phyloP scores from a whole-genome alignment of 345 rosid species.

The Rhizophora mangle region DNA sequence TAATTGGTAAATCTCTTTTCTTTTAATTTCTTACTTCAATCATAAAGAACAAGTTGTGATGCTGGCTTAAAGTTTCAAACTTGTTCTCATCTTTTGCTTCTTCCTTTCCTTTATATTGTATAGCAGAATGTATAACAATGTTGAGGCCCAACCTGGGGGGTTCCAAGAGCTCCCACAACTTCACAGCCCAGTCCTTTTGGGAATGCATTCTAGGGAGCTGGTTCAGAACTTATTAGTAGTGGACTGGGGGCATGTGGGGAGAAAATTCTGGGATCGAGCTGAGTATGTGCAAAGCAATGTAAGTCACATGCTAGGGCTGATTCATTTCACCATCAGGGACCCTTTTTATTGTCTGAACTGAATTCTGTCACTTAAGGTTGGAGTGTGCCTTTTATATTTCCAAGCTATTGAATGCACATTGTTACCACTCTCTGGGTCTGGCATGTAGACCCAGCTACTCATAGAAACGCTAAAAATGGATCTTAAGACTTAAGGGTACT shows the following conservation, averaged over 20 bases:
- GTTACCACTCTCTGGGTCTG: too few species aligned
- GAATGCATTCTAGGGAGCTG: constrained; percentile 86
- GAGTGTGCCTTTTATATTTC: neutral
- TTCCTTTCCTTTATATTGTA: neutral
- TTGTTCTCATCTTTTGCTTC: neutral
- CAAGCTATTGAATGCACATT: too few species aligned
- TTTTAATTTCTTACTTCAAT: too few species aligned
- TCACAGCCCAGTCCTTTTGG: constrained; percentile 86
- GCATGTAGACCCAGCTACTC: too few species aligned
- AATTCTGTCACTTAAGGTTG: neutral
- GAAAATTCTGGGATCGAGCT: constrained; percentile 81
- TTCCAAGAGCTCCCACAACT: constrained; percentile 51
- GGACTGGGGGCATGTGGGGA: constrained; percentile 94
- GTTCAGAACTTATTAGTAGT: constrained; percentile 82
- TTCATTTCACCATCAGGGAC: neutral
- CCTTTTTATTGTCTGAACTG: too few species aligned
- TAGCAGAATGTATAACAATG: constrained; percentile 59
- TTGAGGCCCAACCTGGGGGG: constrained; percentile 67
- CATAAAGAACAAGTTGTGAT: too few species aligned
- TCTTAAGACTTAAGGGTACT: too few species aligned
- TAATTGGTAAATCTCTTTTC: too few species aligned
- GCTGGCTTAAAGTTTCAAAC: neutral
- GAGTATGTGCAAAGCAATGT: constrained; percentile 99
- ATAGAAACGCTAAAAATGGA: too few species aligned
- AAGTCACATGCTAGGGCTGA: constrained; percentile 34